phyloP scores from a whole-genome alignment of 1,284 basidiomycete genomes.

The Ceratobasidium sp. region DNA sequence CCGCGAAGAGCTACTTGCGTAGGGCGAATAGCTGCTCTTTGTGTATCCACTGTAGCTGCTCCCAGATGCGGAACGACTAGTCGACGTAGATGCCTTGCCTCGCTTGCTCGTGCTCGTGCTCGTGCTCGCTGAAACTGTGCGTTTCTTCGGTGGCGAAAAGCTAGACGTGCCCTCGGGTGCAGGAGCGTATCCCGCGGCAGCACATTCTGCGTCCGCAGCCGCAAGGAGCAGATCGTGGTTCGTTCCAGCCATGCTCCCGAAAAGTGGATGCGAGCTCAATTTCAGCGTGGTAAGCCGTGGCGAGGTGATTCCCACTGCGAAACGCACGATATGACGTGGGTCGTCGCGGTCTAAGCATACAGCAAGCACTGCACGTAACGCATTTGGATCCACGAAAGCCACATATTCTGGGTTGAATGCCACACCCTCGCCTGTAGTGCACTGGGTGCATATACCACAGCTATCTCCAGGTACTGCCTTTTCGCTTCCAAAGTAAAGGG shows the following conservation, averaged over 20 bases:
- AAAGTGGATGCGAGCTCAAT: conserved; percentile 61
- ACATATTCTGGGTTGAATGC: conserved; percentile 56
- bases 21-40: conserved; percentile 27
- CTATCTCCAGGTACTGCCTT: conserved; percentile 61
- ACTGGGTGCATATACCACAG: conserved; percentile 65
- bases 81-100: conserved; percentile 27
- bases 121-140: neutral
- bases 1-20: conserved; percentile 4
- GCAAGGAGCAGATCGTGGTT: conserved; percentile 16
- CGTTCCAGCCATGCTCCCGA: conserved; percentile 60
- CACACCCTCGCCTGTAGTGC: conserved; percentile 59
- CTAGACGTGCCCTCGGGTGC: conserved; percentile 13
- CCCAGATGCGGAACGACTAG: conserved; percentile 17
- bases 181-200: conserved; percentile 20
- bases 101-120: conserved; percentile 15
- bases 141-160: conserved; percentile 4
- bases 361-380: conserved; percentile 60
- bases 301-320: conserved; percentile 66
- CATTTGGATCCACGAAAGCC: conserved; percentile 55
- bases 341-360: conserved; percentile 66
- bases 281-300: conserved; percentile 62
- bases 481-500: conserved; percentile 64
- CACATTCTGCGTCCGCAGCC: conserved; percentile 15
- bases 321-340: conserved; percentile 64
- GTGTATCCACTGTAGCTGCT: conserved; percentile 2